These are phyloP conservation scores for Furcasterigmium sp. DNA, from an alignment of 2,329 filamentous ascomycete species.

Conservation along the genomic window DNA sequence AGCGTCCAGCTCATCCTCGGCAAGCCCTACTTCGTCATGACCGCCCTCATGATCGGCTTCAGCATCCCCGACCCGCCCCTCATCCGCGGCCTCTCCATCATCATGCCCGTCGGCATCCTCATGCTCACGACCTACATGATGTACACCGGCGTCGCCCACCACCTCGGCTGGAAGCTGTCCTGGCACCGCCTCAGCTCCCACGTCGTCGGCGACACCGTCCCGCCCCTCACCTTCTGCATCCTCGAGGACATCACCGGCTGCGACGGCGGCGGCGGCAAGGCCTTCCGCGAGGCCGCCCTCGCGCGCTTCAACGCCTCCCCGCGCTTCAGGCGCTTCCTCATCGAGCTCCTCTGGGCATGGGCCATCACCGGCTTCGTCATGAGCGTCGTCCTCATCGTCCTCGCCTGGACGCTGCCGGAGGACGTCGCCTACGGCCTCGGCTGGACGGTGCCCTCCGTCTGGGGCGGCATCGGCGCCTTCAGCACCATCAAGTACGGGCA, in stretches of 20 bases:
- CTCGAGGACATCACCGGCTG: slow-evolving; percentile 65
- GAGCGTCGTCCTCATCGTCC: slow-evolving; percentile 16
- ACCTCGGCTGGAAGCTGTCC: slow-evolving; percentile 5
- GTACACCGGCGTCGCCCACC: not conserved
- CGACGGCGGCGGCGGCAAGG: slow-evolving; percentile 52
- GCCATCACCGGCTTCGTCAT: slow-evolving; percentile 29
- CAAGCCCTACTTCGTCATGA: slow-evolving; percentile 1
- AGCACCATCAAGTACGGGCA: slow-evolving; percentile 9
- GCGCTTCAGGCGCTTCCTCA: slow-evolving; percentile 33
- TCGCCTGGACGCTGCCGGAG: slow-evolving; percentile 8
- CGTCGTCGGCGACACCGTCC: not conserved
- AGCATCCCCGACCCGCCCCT: not conserved
- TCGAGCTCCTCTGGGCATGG: slow-evolving; percentile 33
- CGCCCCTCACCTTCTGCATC: slow-evolving; percentile 43
- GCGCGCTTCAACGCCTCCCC: slow-evolving; percentile 35
- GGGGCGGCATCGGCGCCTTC: slow-evolving; percentile 7
- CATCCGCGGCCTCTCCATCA: not conserved
- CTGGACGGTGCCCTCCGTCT: slow-evolving; percentile 8
- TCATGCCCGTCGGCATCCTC: not conserved
- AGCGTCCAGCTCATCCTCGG: slow-evolving; percentile 1
- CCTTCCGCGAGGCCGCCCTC: slow-evolving; percentile 33
- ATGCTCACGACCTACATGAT: not conserved
- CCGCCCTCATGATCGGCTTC: slow-evolving; percentile 2
- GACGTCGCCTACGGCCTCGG: slow-evolving; percentile 10
- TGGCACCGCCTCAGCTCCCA: slow-evolving; percentile 4